Conservation (phyloP, 2,329 filamentous ascomycete genomes). For the Ceratocystis huliohia region DNA sequence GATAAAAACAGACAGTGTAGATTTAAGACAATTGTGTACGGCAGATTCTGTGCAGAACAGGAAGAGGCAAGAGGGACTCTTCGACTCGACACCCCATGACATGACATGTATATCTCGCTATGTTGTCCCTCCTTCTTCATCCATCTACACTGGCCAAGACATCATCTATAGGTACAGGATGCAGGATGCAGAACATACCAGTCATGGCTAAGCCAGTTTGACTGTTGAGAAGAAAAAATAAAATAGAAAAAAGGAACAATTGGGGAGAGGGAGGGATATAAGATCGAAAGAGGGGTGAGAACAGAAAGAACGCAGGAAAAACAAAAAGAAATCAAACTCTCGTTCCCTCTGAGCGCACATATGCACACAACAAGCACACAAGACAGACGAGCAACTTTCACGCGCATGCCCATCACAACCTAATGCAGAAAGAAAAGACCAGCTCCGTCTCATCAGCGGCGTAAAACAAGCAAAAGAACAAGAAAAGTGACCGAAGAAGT, state of each 20-base stretch:
- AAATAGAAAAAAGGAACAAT: background rate
- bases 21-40: too few relatives aligned
- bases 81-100: too few relatives aligned
- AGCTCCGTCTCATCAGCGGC: background rate
- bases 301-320: background rate
- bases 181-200: background rate
- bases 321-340: background rate
- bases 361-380: conserved; percentile 1
- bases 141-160: background rate
- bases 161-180: background rate
- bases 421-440: conserved; percentile 8
- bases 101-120: background rate
- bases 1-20: background rate
- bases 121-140: background rate
- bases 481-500: background rate
- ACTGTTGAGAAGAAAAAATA: background rate
- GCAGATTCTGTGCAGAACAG: too few relatives aligned
- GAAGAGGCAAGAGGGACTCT: too few relatives aligned
- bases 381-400: background rate
- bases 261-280: too few relatives aligned
- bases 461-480: conserved; percentile 5
- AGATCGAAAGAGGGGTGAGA: background rate
- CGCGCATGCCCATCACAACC: background rate
- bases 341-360: background rate
- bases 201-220: too few relatives aligned